phyloP scores from a whole-genome alignment of 116 monocot genomes.

The Dioscorea cayenensis region DNA sequence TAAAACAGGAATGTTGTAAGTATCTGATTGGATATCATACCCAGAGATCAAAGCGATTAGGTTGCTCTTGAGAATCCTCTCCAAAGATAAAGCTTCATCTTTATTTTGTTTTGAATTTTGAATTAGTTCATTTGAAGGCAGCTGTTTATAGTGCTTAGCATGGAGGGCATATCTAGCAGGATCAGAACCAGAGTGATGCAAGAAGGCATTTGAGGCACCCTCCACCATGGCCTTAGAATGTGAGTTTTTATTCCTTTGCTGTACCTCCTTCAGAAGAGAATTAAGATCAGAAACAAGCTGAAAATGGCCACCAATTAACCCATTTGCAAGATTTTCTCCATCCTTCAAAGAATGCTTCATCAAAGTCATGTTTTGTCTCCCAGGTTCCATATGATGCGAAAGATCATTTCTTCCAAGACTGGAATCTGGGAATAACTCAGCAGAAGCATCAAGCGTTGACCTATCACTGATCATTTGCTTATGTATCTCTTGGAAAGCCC shows the following conservation, averaged over 20 bases:
- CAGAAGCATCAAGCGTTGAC: slow-evolving; percentile 26
- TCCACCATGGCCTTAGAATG: slow-evolving; percentile 15
- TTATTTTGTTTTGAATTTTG: slow-evolving; percentile 21
- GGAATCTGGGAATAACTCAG: slow-evolving; percentile 11
- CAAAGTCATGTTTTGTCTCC: slow-evolving; percentile 14
- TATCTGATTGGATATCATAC: slow-evolving; percentile 55
- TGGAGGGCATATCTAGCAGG: slow-evolving; percentile 7
- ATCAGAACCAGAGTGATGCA: slow-evolving; percentile 1
- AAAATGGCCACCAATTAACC: slow-evolving; percentile 20
- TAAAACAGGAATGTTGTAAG: slow-evolving; percentile 40
- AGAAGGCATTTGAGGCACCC: slow-evolving; percentile 8
- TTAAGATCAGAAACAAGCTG: slow-evolving; percentile 64
- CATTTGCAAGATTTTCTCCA: slow-evolving; percentile 13
- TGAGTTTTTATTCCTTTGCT: slow-evolving; percentile 34
- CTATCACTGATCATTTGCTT: slow-evolving; percentile 53
- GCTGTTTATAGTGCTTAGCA: slow-evolving; percentile 15
- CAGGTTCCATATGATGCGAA: slow-evolving; percentile 7
- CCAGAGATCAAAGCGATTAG: slow-evolving; percentile 47
- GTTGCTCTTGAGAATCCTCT: slow-evolving; percentile 59
- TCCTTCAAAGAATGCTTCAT: neutral
- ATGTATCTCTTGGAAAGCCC: slow-evolving; percentile 67
- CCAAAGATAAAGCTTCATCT: slow-evolving; percentile 37
- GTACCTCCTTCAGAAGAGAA: slow-evolving; percentile 65
- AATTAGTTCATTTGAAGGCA: slow-evolving; percentile 17
- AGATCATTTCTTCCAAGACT: slow-evolving; percentile 11